Evolutionary conservation across 1,284 basidiomycete genomes (phyloP), one percentile per base, ranked within the genome.

Genomic region (Rhodotorula sp.): DNA sequence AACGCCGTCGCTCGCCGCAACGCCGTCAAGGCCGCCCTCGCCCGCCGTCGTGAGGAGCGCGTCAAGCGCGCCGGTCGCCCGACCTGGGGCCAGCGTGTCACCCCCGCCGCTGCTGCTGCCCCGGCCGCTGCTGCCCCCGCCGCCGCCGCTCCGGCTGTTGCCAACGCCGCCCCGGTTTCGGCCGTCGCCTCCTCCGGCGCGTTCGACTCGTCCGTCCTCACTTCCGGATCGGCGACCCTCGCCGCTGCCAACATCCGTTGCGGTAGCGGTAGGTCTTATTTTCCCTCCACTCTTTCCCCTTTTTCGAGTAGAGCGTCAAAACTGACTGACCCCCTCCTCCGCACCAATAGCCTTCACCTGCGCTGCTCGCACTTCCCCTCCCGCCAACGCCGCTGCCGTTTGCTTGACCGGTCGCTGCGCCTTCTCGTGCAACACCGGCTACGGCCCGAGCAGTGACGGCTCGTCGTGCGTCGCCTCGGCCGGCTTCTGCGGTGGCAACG

Each of bases 371-470:
- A 43, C 66, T 23, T 47, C 66, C 43, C 43, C 60, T 38, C 66
- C 66, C 19, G 66, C 66, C 54, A 67, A 67, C 59, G 66, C 60
- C 19, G 66, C 66, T 54, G 50, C 66, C 26, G 50, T 57, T 52
- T 67, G 66, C 52, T 56, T 67, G 45, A 49, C 60, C 47, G 66
- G 66, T 38, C 54, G 56, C 38, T 67, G 66, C 66, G 57, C 60
- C n/a, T 67, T 62, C 66, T 60, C 54, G 56, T 67, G 66, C 60
- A 50, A 67, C 60, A 19, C 6, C 18, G 66, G 66, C 31, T 67
- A 49, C 66, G 66, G 60, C 45, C 66, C 66, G n/a, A 52, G 60
- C 47, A 52, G 60, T 34, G 66, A 67, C 54, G 66, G 66, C 60
- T 62, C 60, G 26, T 26, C 48, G 34, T 67, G 66, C 60, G 28